Evolutionary conservation across 352 stramenopile species (phyloP).

Genomic region (Globisporangium echinulatum): DNA sequence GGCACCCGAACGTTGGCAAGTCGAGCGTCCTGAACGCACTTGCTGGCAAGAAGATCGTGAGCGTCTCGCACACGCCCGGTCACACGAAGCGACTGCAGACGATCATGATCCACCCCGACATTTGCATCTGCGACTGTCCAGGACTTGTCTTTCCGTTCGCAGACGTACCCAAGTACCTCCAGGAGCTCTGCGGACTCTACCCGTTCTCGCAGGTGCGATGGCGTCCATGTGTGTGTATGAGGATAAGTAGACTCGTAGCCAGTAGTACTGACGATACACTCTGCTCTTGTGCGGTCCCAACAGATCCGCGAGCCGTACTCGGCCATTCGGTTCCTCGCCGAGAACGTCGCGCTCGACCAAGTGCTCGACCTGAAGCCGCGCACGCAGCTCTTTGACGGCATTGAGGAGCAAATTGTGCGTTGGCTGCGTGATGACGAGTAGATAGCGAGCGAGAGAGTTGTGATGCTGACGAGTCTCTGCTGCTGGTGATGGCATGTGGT

Average conservation of each 20-base stretch:
- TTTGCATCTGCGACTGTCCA: conserved; percentile 84
- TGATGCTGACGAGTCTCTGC: too few species aligned
- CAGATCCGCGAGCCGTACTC: conserved; percentile 87
- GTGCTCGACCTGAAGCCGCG: conserved; percentile 69
- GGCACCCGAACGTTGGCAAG: conserved; percentile 87
- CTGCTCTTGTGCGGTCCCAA: not conserved
- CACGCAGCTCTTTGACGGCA: conserved; percentile 67
- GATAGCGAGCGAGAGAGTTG: too few species aligned
- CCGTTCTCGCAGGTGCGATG: conserved; percentile 66
- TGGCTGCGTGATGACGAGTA: not conserved
- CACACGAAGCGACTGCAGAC: conserved; percentile 85
- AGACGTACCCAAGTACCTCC: conserved; percentile 72
- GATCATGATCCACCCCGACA: conserved; percentile 76
- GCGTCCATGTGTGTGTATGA: too few species aligned
- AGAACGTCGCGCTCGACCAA: conserved; percentile 64
- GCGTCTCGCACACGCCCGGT: conserved; percentile 78
- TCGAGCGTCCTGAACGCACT: conserved; percentile 84
- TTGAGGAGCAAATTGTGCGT: conserved; percentile 53
- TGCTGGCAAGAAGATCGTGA: conserved; percentile 83
- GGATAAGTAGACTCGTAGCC: too few species aligned
- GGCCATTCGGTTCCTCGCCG: conserved; percentile 77
- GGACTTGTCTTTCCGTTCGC: conserved; percentile 83
- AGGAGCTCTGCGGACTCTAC: conserved; percentile 78
- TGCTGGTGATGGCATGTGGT: too few species aligned
- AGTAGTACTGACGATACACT: too few species aligned